These are phyloP conservation scores for Diaporthe vexans DNA, from an alignment of 2,329 filamentous ascomycete genomes.

Conservation along the genomic window DNA sequence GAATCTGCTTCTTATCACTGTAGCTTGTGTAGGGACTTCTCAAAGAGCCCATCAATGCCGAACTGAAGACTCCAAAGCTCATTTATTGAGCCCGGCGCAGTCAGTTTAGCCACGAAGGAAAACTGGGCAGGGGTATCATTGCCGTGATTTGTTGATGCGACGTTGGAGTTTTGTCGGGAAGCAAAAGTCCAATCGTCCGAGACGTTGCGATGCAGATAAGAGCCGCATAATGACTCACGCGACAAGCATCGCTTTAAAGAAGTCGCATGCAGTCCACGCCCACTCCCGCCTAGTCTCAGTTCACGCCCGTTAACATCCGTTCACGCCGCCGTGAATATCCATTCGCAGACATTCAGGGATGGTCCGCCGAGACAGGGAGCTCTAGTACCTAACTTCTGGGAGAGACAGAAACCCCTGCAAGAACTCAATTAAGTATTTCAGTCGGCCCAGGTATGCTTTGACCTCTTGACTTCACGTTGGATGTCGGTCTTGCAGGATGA, in stretches of 20 bases:
- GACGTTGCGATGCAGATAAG: neutral
- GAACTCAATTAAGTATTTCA: slow-evolving; percentile 15
- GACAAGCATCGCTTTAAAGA: neutral
- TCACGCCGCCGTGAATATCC: slow-evolving; percentile 36
- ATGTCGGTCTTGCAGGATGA: neutral
- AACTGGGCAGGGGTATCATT: neutral
- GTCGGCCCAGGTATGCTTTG: neutral
- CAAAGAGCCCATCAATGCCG: neutral
- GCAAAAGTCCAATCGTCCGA: neutral
- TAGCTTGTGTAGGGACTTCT: neutral
- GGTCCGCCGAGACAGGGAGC: slow-evolving; percentile 10
- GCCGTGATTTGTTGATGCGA: neutral
- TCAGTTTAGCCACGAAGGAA: neutral
- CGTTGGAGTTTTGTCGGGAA: neutral
- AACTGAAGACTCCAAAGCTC: neutral
- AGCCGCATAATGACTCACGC: slow-evolving; percentile 31
- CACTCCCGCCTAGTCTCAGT: neutral
- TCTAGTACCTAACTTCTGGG: neutral
- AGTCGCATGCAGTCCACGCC: slow-evolving; percentile 20
- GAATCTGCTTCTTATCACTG: slow-evolving; percentile 35
- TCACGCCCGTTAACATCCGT: slow-evolving; percentile 35
- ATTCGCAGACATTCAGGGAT: slow-evolving; percentile 4
- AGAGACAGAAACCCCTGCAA: neutral
- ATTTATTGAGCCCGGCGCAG: neutral
- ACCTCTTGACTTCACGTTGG: neutral